Evolutionary conservation across 1,284 basidiomycete genomes (phyloP).

Genomic region (Wallemia hederae): DNA sequence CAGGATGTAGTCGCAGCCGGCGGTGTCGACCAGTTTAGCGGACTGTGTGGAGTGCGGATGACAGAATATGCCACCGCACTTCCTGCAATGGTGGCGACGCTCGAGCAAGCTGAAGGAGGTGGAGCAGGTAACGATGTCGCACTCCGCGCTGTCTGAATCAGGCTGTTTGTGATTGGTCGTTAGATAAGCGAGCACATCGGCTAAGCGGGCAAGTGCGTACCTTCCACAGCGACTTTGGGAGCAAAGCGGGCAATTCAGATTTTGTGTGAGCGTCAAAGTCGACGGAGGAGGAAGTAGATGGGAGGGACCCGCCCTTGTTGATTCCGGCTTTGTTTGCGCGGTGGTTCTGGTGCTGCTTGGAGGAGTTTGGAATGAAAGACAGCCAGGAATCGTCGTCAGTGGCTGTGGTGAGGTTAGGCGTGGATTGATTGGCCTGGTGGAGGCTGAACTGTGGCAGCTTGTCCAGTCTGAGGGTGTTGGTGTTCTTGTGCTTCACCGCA

Average conservation of each 20-base stretch:
- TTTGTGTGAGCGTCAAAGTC: background rate
- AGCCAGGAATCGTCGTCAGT: background rate
- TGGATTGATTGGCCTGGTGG: background rate
- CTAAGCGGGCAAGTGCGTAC: slow-evolving; percentile 15
- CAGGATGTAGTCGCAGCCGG: slow-evolving; percentile 32
- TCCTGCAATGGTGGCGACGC: slow-evolving; percentile 45
- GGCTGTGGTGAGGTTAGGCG: background rate
- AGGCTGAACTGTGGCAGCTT: background rate
- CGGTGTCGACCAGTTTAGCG: slow-evolving; percentile 33
- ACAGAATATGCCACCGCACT: slow-evolving; percentile 47
- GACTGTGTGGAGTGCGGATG: slow-evolving; percentile 25
- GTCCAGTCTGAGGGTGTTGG: background rate
- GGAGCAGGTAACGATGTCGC: slow-evolving; percentile 39
- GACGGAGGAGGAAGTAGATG: background rate
- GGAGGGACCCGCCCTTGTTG: too few relatives aligned
- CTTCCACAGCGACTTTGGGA: slow-evolving; percentile 40
- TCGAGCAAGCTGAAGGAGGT: slow-evolving; percentile 32
- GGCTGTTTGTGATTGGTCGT: slow-evolving; percentile 18
- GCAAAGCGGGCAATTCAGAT: slow-evolving; percentile 32
- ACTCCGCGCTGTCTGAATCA: slow-evolving; percentile 28
- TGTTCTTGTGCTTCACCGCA: background rate
- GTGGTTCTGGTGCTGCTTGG: background rate
- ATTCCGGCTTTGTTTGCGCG: too few relatives aligned
- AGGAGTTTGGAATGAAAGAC: background rate
- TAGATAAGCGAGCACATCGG: slow-evolving; percentile 2